Conservation (phyloP, 1,284 basidiomycete species). For the Termitomyces sp. region DNA sequence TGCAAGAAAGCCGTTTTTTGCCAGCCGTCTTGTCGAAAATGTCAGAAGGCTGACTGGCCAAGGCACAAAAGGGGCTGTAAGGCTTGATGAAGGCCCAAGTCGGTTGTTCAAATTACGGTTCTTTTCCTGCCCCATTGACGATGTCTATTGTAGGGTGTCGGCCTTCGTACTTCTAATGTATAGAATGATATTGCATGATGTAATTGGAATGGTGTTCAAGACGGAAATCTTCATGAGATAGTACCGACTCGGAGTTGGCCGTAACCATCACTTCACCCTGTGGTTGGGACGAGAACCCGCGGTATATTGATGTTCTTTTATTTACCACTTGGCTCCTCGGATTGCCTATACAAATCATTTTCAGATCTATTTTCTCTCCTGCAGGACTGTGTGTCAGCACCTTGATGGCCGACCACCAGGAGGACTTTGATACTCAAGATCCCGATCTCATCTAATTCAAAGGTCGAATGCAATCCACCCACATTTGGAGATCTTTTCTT, state of each 20-base stretch:
- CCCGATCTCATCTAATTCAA: neutral
- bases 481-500: neutral
- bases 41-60: slow-evolving; percentile 33
- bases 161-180: neutral
- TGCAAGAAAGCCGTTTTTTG: slow-evolving; percentile 30
- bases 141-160: neutral
- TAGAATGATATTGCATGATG: neutral
- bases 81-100: neutral
- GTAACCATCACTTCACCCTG: too few relatives aligned
- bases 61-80: slow-evolving; percentile 28
- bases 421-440: neutral
- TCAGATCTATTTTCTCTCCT: neutral
- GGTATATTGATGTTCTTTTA: neutral
- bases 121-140: neutral
- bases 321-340: neutral
- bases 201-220: neutral
- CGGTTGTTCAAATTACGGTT: neutral
- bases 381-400: neutral
- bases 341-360: neutral
- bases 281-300: neutral
- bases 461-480: neutral
- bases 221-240: neutral
- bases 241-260: neutral
- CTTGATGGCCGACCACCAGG: neutral
- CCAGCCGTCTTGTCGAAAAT: slow-evolving; percentile 20